Base-by-base conservation (phyloP, 2,329 filamentous ascomycete genomes). In the Colletotrichum sp. region DNA sequence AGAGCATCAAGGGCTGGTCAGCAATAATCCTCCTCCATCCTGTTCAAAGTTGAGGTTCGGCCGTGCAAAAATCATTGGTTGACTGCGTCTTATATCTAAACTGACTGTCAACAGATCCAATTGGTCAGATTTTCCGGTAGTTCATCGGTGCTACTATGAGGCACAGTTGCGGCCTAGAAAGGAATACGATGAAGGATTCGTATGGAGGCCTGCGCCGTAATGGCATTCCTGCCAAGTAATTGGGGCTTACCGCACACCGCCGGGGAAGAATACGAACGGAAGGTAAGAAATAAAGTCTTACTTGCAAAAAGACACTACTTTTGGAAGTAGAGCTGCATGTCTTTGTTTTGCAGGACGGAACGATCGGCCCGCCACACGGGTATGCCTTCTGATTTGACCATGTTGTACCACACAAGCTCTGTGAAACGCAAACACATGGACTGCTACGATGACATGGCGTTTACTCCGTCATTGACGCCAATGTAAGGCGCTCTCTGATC, bases 151-250 rank as follows among this genome's bases (percentile, higher is more conserved):
- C 22, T 22, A 36, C 32, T 63, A 19, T 3, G 32, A 15, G 59
- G 59, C 59, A 36, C 28, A 36, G 27, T 36, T 22, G 59, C 59
- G 28, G 19, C 28, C 19, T 34, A 2, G n/a, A 12, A 34, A 25
- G 7, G 28, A 34, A 64, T 65, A 28, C 34, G 34, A 44, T 65
- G 61, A 44, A 44, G 61, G 61, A 65, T 65, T 65, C 61, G 34
- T 65, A 65, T 65, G 13, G 13, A 22, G 34, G 61, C 61, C 32
- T 63, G 4, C 30, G 28, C 30, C 19, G 32, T 7, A 36, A 15
- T 15, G n/a, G n/a, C 13, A 3, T 22, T 34, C 11, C 9, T 4
- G 59, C 59, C 30, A 63, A 63, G 28, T 1, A 36, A 63, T 9
- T 22, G 28, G 59, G 28, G 30, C 59, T 36, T 63, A 25, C 30